Evolutionary conservation across 495 filamentous ascomycete species (phyloP).

Genomic region (Xylaria flabelliformis): DNA sequence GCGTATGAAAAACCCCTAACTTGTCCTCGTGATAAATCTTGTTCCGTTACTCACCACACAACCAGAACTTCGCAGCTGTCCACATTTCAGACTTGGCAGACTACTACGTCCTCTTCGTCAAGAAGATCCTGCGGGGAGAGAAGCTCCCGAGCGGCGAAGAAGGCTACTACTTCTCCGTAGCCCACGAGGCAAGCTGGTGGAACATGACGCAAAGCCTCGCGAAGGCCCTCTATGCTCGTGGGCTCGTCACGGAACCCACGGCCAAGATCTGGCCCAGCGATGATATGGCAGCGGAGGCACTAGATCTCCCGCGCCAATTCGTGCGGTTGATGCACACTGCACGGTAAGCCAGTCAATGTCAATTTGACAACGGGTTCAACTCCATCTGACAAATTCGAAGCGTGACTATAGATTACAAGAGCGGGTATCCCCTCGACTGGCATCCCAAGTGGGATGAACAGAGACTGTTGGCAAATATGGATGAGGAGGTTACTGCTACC

Average conservation of each 20-base stretch:
- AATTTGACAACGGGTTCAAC: constrained; percentile 17
- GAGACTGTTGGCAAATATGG: constrained; percentile 44
- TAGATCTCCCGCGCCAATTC: constrained; percentile 37
- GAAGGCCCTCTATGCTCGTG: constrained; percentile 41
- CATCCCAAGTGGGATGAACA: constrained; percentile 45
- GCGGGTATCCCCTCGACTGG: constrained; percentile 45
- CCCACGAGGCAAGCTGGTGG: constrained; percentile 44
- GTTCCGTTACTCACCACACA: neutral
- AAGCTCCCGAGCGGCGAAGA: constrained; percentile 43
- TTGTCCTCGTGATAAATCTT: neutral
- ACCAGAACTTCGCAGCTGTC: constrained; percentile 14
- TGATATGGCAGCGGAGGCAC: constrained; percentile 41
- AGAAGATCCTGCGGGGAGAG: constrained; percentile 44
- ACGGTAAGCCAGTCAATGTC: constrained; percentile 30
- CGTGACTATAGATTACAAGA: constrained; percentile 41
- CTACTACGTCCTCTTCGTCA: constrained; percentile 42
- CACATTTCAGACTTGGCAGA: constrained; percentile 48
- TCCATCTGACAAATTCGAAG: constrained; percentile 34
- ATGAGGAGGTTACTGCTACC: constrained; percentile 45
- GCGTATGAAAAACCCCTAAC: constrained; percentile 36
- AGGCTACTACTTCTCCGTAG: constrained; percentile 48
- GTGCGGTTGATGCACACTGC: constrained; percentile 41
- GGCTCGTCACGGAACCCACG: constrained; percentile 43
- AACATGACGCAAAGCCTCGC: constrained; percentile 45
- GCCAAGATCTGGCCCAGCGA: constrained; percentile 45